phyloP scores from a whole-genome alignment of 176 grass and related monocot species.

The Calamus simplicifolius region DNA sequence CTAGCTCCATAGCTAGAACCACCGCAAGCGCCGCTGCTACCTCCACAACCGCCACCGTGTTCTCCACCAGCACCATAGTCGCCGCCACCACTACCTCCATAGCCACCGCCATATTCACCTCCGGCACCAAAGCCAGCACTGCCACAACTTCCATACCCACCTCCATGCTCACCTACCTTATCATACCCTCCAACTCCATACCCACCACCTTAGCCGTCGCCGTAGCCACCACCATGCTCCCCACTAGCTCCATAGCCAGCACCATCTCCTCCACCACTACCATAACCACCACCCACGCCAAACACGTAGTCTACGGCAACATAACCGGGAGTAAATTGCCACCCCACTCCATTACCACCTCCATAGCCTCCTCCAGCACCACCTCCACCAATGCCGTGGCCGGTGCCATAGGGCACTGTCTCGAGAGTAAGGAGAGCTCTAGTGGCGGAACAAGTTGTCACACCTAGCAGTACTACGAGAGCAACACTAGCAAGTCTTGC shows the following conservation, averaged over 20 bases:
- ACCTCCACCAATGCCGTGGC: neutral
- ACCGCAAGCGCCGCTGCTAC: neutral
- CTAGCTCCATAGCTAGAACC: neutral
- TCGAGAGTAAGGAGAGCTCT: conserved; percentile 13
- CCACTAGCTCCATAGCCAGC: too few relatives aligned
- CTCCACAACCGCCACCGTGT: neutral
- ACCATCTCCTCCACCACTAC: too few relatives aligned
- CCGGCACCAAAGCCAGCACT: neutral
- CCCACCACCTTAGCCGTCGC: too few relatives aligned
- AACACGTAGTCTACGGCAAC: too few relatives aligned
- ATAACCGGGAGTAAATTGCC: too few relatives aligned
- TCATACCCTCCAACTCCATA: too few relatives aligned
- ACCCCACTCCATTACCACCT: neutral
- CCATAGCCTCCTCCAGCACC: conserved; percentile 6
- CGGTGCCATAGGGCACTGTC: conserved; percentile 3
- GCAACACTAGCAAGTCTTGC: conserved; percentile 15
- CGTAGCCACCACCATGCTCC: too few relatives aligned
- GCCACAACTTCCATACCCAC: neutral
- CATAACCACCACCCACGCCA: neutral
- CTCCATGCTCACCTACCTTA: too few relatives aligned
- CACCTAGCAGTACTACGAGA: conserved; percentile 25
- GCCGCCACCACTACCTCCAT: neutral
- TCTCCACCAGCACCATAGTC: conserved; percentile 5
- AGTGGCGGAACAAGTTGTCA: conserved; percentile 25
- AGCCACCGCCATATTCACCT: neutral